Evolutionary conservation across 257 asterid genomes (phyloP).

Genomic region (Fraxinus cuspidata): DNA sequence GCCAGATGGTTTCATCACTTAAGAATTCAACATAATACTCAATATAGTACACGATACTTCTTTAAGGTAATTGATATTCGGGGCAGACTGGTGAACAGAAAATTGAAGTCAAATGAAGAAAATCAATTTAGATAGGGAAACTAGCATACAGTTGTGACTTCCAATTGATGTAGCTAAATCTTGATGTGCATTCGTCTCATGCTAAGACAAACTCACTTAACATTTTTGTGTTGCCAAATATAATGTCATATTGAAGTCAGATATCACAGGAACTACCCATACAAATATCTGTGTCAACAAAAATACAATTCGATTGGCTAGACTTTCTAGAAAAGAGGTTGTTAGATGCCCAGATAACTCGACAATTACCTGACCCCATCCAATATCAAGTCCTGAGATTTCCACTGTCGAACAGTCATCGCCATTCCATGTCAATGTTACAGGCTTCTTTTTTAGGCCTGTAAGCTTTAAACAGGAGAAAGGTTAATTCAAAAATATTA

Average conservation of each 20-base stretch:
- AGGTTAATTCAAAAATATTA: constrained; percentile 15
- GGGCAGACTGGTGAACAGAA: neutral
- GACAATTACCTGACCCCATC: constrained; percentile 95
- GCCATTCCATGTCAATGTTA: constrained; percentile 71
- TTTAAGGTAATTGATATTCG: neutral
- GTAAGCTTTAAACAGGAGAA: constrained; percentile 64
- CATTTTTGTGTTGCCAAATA: neutral
- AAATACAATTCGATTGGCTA: neutral
- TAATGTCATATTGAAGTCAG: neutral
- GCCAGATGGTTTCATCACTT: neutral
- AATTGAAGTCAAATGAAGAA: neutral
- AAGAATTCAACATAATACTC: neutral
- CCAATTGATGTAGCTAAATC: neutral
- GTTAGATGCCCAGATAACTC: neutral
- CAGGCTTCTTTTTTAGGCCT: constrained; percentile 65
- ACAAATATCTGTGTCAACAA: neutral
- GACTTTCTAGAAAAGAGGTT: neutral
- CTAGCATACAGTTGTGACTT: neutral
- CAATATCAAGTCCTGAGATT: constrained; percentile 92
- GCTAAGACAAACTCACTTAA: neutral
- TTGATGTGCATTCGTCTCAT: neutral
- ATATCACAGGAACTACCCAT: no score
- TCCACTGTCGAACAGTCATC: constrained; percentile 56
- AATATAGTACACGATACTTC: neutral
- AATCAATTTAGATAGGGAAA: neutral